These are phyloP conservation scores for Ophiosphaerella narmari DNA, from an alignment of 2,329 filamentous ascomycete genomes.

Conservation along the genomic window DNA sequence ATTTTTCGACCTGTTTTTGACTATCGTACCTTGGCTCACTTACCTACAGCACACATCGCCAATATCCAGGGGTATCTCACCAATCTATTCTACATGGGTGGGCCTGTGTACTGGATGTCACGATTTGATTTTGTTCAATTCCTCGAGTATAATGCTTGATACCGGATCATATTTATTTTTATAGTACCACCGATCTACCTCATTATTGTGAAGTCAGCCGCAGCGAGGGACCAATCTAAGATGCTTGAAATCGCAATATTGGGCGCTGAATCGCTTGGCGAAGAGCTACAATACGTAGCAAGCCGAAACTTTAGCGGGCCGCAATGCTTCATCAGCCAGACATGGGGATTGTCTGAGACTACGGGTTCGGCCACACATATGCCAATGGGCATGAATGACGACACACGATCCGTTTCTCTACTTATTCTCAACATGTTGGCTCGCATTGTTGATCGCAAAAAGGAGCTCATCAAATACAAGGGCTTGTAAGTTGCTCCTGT, in stretches of 20 bases:
- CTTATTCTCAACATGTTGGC: constrained; percentile 48
- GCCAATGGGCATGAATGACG: constrained; percentile 48
- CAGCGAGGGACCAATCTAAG: constrained; percentile 62
- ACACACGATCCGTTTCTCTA: constrained; percentile 54
- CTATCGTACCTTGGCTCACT: constrained; percentile 52
- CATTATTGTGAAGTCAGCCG: constrained; percentile 61
- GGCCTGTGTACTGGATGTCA: constrained; percentile 64
- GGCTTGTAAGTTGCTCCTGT: constrained; percentile 56
- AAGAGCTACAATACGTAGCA: constrained; percentile 58
- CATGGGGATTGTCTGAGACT: constrained; percentile 65
- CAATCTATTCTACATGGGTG: constrained; percentile 49
- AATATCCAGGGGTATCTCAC: constrained; percentile 55
- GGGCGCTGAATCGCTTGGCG: constrained; percentile 63
- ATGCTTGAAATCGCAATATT: constrained; percentile 54
- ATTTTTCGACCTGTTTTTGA: constrained; percentile 31
- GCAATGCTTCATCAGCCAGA: constrained; percentile 54
- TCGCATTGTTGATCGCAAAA: constrained; percentile 46
- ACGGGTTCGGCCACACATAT: constrained; percentile 54
- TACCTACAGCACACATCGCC: constrained; percentile 55
- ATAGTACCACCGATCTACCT: constrained; percentile 66
- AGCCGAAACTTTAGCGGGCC: constrained; percentile 56
- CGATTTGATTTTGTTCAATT: constrained; percentile 63
- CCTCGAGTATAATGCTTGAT: constrained; percentile 56
- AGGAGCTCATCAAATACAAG: constrained; percentile 57
- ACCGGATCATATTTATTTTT: constrained; percentile 60